phyloP scores from a whole-genome alignment of 371 early-diverging fungal species.

The Rhizopus stolonifer region DNA sequence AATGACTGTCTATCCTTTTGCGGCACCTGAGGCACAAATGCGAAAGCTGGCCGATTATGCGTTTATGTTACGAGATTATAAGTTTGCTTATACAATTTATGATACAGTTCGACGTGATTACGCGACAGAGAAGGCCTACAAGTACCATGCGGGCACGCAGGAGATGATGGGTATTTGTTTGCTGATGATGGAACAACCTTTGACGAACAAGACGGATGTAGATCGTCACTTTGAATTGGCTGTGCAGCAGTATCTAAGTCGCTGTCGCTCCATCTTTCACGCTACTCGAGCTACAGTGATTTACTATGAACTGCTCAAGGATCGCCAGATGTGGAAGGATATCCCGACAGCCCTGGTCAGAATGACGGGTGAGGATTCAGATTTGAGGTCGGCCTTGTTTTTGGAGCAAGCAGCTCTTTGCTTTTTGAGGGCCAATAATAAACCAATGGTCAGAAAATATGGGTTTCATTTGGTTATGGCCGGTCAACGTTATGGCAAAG shows the following conservation, averaged over 20 bases:
- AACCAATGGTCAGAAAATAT: slow-evolving; percentile 78
- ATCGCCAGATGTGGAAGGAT: slow-evolving; percentile 66
- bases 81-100: slow-evolving; percentile 85
- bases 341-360: slow-evolving; percentile 68
- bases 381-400: slow-evolving; percentile 75
- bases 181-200: slow-evolving; percentile 62
- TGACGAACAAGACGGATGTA: slow-evolving; percentile 63
- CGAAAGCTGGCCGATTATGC: slow-evolving; percentile 92
- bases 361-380: slow-evolving; percentile 75
- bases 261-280: slow-evolving; percentile 62
- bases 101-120: slow-evolving; percentile 91
- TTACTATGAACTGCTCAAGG: slow-evolving; percentile 78
- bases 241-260: slow-evolving; percentile 65
- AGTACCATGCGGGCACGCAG: slow-evolving; percentile 83
- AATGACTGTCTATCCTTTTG: slow-evolving; percentile 54
- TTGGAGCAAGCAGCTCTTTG: slow-evolving; percentile 89
- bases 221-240: slow-evolving; percentile 81
- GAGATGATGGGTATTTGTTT: slow-evolving; percentile 92
- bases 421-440: slow-evolving; percentile 55
- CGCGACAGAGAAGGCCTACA: slow-evolving; percentile 78
- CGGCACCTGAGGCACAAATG: slow-evolving; percentile 87
- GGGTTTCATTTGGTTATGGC: slow-evolving; percentile 89
- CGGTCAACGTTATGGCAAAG: slow-evolving; percentile 79
- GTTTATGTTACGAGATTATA: slow-evolving; percentile 93
- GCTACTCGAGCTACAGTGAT: slow-evolving; percentile 76